Evolutionary conservation across 495 filamentous ascomycete species (phyloP).

Genomic region (Tuber aestivum): DNA sequence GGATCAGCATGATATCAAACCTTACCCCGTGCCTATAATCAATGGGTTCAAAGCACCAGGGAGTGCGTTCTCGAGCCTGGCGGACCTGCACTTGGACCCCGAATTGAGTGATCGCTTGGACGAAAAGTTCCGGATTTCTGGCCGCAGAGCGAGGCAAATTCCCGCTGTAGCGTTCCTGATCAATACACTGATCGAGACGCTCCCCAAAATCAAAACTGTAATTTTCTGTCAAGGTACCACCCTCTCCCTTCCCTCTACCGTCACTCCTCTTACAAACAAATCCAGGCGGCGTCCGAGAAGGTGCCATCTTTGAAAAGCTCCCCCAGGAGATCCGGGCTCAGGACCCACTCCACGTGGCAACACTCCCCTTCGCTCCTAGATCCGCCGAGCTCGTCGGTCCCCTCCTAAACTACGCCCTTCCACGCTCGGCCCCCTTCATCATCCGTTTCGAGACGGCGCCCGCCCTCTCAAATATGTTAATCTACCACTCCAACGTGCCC

Average conservation of each 20-base stretch:
- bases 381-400: constrained; percentile 45
- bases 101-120: constrained; percentile 47
- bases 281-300: constrained; percentile 67
- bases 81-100: constrained; percentile 54
- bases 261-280: constrained; percentile 17
- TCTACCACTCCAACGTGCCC: constrained; percentile 49
- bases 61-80: constrained; percentile 57
- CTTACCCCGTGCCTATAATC: constrained; percentile 80
- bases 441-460: constrained; percentile 49
- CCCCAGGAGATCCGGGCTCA: constrained; percentile 53
- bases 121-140: constrained; percentile 75
- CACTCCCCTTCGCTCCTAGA: constrained; percentile 49
- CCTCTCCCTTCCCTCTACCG: neutral
- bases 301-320: constrained; percentile 65
- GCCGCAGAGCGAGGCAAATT: constrained; percentile 71
- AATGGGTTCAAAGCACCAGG: constrained; percentile 68
- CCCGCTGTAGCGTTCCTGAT: constrained; percentile 77
- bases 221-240: constrained; percentile 64
- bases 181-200: constrained; percentile 59
- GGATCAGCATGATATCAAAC: constrained; percentile 58
- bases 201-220: constrained; percentile 65
- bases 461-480: constrained; percentile 52
- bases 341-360: constrained; percentile 61
- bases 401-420: constrained; percentile 49
- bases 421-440: constrained; percentile 41